Conservation (phyloP, 139 green algal genomes). For the Dunaliella primolecta region DNA sequence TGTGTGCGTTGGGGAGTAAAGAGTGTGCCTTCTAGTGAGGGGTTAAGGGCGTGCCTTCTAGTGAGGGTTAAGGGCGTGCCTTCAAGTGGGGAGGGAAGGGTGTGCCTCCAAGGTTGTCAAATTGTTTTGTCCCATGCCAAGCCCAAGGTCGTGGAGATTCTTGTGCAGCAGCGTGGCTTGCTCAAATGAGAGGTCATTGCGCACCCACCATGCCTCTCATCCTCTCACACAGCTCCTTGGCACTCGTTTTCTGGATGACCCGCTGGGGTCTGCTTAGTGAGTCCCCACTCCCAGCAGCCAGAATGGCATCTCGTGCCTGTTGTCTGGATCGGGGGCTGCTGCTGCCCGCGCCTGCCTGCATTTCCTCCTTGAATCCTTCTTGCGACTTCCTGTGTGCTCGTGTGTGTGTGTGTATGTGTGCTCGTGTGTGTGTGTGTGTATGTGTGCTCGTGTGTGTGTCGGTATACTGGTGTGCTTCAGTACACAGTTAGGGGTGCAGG, state of each 20-base stretch:
- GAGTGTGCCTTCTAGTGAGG: too few species aligned
- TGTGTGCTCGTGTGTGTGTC: background rate
- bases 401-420: constrained; percentile 13
- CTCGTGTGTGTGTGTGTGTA: background rate
- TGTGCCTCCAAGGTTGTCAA: too few species aligned
- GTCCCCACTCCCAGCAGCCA: too few species aligned
- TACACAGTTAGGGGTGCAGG: background rate
- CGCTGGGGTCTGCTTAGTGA: background rate
- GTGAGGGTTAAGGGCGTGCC: too few species aligned
- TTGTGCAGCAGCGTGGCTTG: too few species aligned
- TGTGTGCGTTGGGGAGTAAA: too few species aligned
- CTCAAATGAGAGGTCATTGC: too few species aligned
- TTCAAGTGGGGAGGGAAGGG: too few species aligned
- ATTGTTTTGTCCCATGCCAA: too few species aligned
- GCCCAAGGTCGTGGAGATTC: too few species aligned
- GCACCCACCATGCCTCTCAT: constrained; percentile 19
- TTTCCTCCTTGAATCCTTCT: background rate
- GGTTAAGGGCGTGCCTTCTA: too few species aligned
- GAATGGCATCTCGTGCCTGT: background rate
- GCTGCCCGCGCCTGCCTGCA: background rate
- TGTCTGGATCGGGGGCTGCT: background rate
- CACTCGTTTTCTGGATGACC: background rate
- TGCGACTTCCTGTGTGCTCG: background rate
- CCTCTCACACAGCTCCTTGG: constrained; percentile 11
- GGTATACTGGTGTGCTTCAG: background rate